Percentiles rank a stretch among this genome's conserved stretches.
These are phyloP conservation scores for Pneumocystis carinii DNA, from an alignment of 1,139 yeast species.

Conservation along the genomic window DNA sequence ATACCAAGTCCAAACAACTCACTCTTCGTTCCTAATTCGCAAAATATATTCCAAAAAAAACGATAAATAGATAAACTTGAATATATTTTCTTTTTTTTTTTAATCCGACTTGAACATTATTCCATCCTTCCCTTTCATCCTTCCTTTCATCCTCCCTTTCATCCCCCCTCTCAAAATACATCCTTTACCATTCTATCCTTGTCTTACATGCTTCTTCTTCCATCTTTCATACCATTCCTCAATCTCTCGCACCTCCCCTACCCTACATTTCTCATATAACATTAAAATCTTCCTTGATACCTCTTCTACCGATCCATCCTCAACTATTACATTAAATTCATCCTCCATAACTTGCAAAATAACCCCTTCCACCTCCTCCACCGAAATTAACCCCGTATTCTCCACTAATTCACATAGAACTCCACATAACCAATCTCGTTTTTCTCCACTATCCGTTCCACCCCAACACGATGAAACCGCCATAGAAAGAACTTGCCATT, in stretches of 20 bases:
- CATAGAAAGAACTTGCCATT: constrained; percentile 72
- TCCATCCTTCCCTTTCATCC: constrained; percentile 19
- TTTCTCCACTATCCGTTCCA: constrained; percentile 76
- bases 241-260: constrained; percentile 37
- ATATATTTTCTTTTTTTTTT: constrained; percentile 73
- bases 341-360: constrained; percentile 81
- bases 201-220: constrained; percentile 1
- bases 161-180: constrained; percentile 2
- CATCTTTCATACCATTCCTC: constrained; percentile 46
- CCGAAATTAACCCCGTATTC: constrained; percentile 38
- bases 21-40: constrained; percentile 41
- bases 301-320: constrained; percentile 69
- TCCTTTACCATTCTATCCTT: background rate
- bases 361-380: constrained; percentile 70
- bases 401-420: constrained; percentile 54
- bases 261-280: constrained; percentile 49
- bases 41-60: constrained; percentile 17
- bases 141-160: constrained; percentile 2
- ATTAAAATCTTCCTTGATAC: constrained; percentile 54
- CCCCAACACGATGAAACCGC: constrained; percentile 99
- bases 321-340: constrained; percentile 78
- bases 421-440: constrained; percentile 90
- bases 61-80: background rate
- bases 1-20: constrained; percentile 26
- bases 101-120: constrained; percentile 76